phyloP scores from a whole-genome alignment of 345 rosid species.

The Clausena lansium region DNA sequence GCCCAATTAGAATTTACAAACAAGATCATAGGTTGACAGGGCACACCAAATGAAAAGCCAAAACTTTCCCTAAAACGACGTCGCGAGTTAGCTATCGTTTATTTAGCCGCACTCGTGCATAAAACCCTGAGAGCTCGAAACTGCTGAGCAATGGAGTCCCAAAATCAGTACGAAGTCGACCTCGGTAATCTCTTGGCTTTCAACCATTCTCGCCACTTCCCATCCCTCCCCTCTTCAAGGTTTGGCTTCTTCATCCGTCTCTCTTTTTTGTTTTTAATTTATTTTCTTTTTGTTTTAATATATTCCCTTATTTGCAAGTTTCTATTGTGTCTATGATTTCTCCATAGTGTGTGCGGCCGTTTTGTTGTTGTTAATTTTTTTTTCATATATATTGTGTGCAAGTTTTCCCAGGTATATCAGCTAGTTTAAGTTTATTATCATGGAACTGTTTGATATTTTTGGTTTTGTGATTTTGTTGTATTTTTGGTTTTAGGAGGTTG shows the following conservation, averaged over 20 bases:
- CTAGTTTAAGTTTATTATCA: background rate
- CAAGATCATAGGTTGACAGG: background rate
- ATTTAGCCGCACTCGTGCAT: background rate
- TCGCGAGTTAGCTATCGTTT: background rate
- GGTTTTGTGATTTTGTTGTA: background rate
- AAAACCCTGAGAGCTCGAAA: background rate
- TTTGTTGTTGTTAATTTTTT: background rate
- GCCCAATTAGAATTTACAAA: background rate
- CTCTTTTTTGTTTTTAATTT: background rate
- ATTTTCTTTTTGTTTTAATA: no score
- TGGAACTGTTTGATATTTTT: background rate
- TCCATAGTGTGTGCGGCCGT: background rate
- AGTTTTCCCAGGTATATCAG: background rate
- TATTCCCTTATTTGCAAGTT: no score
- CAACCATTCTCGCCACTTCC: slow-evolving; percentile 46
- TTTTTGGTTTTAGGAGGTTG: slow-evolving; percentile 5
- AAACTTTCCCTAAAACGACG: background rate
- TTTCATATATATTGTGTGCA: background rate
- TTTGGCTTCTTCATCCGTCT: slow-evolving; percentile 13
- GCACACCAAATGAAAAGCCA: background rate
- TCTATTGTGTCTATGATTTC: background rate
- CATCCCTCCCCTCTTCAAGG: slow-evolving; percentile 65
- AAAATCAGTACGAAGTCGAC: slow-evolving; percentile 45
- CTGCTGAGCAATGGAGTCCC: slow-evolving; percentile 23
- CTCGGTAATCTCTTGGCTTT: slow-evolving; percentile 72